phyloP scores from a whole-genome alignment of 345 rosid species.

The Mallotus nudiflorus region DNA sequence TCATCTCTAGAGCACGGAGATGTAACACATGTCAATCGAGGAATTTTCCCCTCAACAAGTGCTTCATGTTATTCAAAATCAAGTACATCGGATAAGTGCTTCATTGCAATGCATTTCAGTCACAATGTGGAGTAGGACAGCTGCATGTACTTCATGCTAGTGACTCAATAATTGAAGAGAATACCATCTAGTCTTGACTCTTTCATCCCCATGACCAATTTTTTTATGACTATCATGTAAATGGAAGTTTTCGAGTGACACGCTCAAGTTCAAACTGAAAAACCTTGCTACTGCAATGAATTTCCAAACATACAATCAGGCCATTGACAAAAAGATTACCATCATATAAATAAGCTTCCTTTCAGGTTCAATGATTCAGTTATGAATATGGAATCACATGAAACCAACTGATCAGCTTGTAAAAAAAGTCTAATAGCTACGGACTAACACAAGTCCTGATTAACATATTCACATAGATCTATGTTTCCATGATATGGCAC shows the following conservation, averaged over 20 bases:
- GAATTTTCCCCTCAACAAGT: too few relatives aligned
- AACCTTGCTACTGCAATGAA: constrained; percentile 12
- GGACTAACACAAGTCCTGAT: constrained; percentile 25
- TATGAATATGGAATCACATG: constrained; percentile 35
- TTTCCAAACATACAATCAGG: constrained; percentile 17
- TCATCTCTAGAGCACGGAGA: neutral
- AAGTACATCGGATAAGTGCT: neutral
- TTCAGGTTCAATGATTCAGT: constrained; percentile 31
- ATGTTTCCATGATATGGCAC: constrained; percentile 7
- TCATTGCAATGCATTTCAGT: neutral
- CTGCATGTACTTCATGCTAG: constrained; percentile 18
- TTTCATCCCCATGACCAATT: constrained; percentile 3
- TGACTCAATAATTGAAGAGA: constrained; percentile 19
- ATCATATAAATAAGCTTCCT: constrained; percentile 30
- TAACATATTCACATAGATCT: constrained; percentile 41
- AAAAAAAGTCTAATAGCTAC: constrained; percentile 31
- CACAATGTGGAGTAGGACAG: constrained; percentile 14
- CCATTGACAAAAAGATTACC: constrained; percentile 22
- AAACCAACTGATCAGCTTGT: constrained; percentile 25
- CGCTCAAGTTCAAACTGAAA: constrained; percentile 15
- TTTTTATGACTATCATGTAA: constrained; percentile 13
- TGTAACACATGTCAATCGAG: too few relatives aligned
- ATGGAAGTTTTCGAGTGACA: constrained; percentile 16
- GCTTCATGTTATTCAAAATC: neutral
- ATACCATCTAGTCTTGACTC: constrained; percentile 20